phyloP scores from a whole-genome alignment of 2,329 filamentous ascomycete species.

The Colletotrichum graminicola region DNA sequence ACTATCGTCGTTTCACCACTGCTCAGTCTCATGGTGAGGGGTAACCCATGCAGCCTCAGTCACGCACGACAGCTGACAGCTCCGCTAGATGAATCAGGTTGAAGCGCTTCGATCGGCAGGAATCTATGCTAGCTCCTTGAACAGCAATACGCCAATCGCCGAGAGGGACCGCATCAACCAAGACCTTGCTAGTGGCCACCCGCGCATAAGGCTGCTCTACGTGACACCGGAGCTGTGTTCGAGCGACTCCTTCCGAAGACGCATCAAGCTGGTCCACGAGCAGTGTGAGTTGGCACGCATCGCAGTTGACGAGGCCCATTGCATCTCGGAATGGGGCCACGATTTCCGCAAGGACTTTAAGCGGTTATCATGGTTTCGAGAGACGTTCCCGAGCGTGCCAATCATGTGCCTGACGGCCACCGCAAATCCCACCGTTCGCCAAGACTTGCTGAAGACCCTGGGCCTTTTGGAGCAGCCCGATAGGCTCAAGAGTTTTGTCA shows the following conservation, averaged over 20 bases:
- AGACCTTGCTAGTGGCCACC: conserved; percentile 90
- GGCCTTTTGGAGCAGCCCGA: conserved; percentile 71
- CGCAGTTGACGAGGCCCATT: conserved; percentile 95
- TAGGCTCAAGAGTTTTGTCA: conserved; percentile 80
- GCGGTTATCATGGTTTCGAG: conserved; percentile 85
- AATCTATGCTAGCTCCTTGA: conserved; percentile 86
- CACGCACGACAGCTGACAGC: conserved; percentile 28
- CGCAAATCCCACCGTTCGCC: conserved; percentile 82
- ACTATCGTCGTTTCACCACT: conserved; percentile 92
- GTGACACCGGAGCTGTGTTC: conserved; percentile 93
- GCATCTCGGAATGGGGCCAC: conserved; percentile 98
- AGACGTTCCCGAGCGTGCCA: conserved; percentile 84
- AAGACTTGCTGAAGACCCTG: conserved; percentile 85
- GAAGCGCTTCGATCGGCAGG: conserved; percentile 79
- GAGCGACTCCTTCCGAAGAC: conserved; percentile 79
- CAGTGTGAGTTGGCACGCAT: conserved; percentile 89
- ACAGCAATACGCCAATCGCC: conserved; percentile 78
- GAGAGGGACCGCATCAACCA: conserved; percentile 78
- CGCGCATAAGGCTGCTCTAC: conserved; percentile 85
- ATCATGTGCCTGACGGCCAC: conserved; percentile 95
- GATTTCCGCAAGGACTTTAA: conserved; percentile 97
- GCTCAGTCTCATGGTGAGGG: conserved; percentile 84
- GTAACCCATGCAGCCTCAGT: conserved; percentile 12
- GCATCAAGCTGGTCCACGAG: conserved; percentile 78
- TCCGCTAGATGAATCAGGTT: conserved; percentile 86